Evolutionary conservation across 2,329 filamentous ascomycete species (phyloP).

Genomic region (Pseudocercospora crystallina): DNA sequence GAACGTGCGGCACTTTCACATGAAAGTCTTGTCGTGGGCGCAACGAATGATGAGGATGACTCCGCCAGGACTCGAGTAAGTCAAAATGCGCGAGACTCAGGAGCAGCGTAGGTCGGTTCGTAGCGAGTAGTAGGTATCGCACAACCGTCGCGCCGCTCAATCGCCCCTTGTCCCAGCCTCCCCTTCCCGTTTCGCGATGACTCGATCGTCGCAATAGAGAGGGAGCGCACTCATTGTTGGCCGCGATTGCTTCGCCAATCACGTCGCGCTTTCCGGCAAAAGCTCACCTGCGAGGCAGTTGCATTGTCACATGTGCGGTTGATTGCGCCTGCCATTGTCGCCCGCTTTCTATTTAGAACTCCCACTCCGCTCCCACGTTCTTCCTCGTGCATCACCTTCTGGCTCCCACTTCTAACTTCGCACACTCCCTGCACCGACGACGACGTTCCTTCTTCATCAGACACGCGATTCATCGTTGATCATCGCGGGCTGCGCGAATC

Average conservation of each 20-base stretch:
- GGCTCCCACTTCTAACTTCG: neutral
- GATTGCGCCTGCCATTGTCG: conserved; percentile 4
- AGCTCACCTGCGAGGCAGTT: neutral
- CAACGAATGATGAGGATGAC: neutral
- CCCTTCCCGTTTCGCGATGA: neutral
- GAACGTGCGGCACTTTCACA: neutral
- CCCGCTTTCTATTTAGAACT: neutral
- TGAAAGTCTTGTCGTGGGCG: neutral
- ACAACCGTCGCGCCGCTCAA: neutral
- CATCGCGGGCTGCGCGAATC: neutral
- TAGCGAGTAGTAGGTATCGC: neutral
- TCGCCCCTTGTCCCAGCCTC: neutral
- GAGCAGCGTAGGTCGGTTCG: neutral
- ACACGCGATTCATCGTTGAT: neutral
- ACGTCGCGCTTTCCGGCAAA: neutral
- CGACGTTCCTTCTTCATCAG: neutral
- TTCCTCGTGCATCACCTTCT: conserved; percentile 1
- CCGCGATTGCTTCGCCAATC: neutral
- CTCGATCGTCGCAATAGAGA: too few relatives aligned
- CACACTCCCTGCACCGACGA: neutral
- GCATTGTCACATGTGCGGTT: neutral
- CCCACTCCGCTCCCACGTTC: neutral
- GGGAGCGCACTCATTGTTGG: neutral
- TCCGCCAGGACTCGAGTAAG: neutral
- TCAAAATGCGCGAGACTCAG: too few relatives aligned